Evolutionary conservation across 2,329 filamentous ascomycete genomes (phyloP).

Genomic region (Chaetomiaceae sp.): DNA sequence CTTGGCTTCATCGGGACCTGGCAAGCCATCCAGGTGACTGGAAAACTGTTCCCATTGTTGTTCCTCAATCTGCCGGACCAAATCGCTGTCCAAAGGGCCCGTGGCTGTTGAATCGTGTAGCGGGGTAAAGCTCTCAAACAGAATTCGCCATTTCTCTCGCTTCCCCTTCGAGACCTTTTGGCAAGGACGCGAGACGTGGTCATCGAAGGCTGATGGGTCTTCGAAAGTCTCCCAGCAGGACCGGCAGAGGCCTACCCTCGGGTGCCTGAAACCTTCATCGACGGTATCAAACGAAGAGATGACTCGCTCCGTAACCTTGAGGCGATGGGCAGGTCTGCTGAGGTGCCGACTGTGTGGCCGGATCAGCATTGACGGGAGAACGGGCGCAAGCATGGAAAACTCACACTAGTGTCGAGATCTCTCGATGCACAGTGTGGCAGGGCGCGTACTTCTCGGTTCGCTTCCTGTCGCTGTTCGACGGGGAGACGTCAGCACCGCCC

Average conservation of each 20-base stretch:
- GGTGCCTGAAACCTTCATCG: slow-evolving; percentile 26
- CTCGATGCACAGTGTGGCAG: slow-evolving; percentile 32
- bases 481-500: not conserved
- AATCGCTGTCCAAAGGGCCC: not conserved
- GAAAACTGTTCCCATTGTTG: slow-evolving; percentile 1
- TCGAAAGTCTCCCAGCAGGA: slow-evolving; percentile 32
- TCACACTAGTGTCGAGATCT: slow-evolving; percentile 35
- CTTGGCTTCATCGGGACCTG: not conserved
- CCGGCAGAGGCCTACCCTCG: slow-evolving; percentile 31
- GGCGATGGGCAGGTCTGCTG: slow-evolving; percentile 30
- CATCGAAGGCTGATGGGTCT: slow-evolving; percentile 25
- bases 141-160: slow-evolving; percentile 29
- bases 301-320: slow-evolving; percentile 24
- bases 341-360: slow-evolving; percentile 30
- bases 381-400: slow-evolving; percentile 7
- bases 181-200: slow-evolving; percentile 26
- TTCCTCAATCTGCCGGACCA: slow-evolving; percentile 1
- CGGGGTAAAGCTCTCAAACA: slow-evolving; percentile 28
- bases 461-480: slow-evolving; percentile 23
- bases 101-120: slow-evolving; percentile 3
- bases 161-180: slow-evolving; percentile 29
- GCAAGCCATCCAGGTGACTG: not conserved
- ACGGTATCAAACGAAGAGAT: slow-evolving; percentile 32
- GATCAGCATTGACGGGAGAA: slow-evolving; percentile 10
- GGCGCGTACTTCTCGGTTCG: slow-evolving; percentile 29